These are phyloP conservation scores for Colletotrichum liriopes DNA, from an alignment of 2,329 filamentous ascomycete species.

Conservation along the genomic window DNA sequence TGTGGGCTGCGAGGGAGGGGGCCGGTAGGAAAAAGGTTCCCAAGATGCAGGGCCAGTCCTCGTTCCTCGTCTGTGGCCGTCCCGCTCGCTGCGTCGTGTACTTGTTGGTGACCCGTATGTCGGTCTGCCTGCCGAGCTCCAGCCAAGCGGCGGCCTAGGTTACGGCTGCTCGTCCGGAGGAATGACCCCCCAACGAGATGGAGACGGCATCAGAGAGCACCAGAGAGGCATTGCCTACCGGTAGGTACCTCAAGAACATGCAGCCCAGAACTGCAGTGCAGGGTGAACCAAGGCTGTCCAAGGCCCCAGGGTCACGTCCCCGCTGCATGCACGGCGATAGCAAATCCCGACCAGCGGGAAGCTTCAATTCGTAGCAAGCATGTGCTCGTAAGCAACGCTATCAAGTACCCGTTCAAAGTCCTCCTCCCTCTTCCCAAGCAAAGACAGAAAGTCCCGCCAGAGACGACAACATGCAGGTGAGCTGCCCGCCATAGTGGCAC, in stretches of 20 bases:
- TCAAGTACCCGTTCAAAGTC: not conserved
- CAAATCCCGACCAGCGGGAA: slow-evolving; percentile 9
- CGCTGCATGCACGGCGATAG: slow-evolving; percentile 9
- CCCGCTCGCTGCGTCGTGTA: too few relatives aligned
- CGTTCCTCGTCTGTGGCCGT: not conserved
- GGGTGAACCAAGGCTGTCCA: too few relatives aligned
- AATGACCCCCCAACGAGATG: too few relatives aligned
- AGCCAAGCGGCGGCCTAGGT: too few relatives aligned
- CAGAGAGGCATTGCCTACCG: too few relatives aligned
- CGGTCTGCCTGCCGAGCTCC: too few relatives aligned
- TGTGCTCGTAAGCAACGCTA: not conserved
- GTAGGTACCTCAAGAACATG: too few relatives aligned
- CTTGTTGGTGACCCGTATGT: too few relatives aligned
- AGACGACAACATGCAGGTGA: slow-evolving; percentile 1
- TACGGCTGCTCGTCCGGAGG: too few relatives aligned
- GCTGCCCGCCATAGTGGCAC: not conserved
- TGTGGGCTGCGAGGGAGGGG: too few relatives aligned
- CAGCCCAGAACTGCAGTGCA: too few relatives aligned
- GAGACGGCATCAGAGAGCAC: too few relatives aligned
- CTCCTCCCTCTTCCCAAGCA: not conserved
- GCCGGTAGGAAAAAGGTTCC: not conserved
- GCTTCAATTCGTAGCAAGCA: slow-evolving; percentile 18
- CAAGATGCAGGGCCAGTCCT: slow-evolving; percentile 5
- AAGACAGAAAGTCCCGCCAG: not conserved
- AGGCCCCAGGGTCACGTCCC: not conserved